Evolutionary conservation across 1,284 basidiomycete species (phyloP), one percentile per base, ranked within the genome.

Genomic region (Sutorius eximius): DNA sequence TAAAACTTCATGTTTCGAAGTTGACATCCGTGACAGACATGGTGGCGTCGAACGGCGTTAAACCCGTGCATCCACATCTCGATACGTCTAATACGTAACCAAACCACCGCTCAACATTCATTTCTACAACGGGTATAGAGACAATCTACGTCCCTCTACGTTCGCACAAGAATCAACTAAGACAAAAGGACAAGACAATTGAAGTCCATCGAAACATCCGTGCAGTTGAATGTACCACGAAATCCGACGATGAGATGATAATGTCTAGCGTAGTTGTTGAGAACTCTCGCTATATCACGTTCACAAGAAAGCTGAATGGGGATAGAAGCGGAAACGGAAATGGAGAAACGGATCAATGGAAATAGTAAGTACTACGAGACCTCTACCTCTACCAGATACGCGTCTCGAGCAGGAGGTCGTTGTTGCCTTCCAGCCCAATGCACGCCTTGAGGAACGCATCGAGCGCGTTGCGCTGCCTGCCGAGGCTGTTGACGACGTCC

Each of bases 391-490:
- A 95, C 93, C 92, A 95, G 67, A 93, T 82, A 64, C 93, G 83
- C n/a, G 89, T 89, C 73, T 91, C 85, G 24, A 95, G 82, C 65
- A 96, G 75, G 66, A 97, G 76, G 71, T 96, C 94, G 48, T 79
- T 83, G 70, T 80, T 83, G 59, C 87, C 82, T 75, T 96, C 93
- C 45, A 97, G 76, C 15, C 93, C 93, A 53, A 96, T 76, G 75
- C 93, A 96, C 44, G 94, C 93, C 82, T 93, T 92, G 70, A 96
- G 78, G 85, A 95, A 95, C 58, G 85, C 81, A 76, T 98, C 96
- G 60, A 98, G 85, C 20, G 93, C 96, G 59, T 94, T 92, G 69
- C 95, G 86, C 81, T 99, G 96, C 72, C 95, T 85, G 76, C 88
- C 90, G 63, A 98, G 83, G 67, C 88, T 91, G 86, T 99, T 99